Base-by-base conservation (phyloP, 306 rosid genomes). In the Quercus agrifolia region DNA sequence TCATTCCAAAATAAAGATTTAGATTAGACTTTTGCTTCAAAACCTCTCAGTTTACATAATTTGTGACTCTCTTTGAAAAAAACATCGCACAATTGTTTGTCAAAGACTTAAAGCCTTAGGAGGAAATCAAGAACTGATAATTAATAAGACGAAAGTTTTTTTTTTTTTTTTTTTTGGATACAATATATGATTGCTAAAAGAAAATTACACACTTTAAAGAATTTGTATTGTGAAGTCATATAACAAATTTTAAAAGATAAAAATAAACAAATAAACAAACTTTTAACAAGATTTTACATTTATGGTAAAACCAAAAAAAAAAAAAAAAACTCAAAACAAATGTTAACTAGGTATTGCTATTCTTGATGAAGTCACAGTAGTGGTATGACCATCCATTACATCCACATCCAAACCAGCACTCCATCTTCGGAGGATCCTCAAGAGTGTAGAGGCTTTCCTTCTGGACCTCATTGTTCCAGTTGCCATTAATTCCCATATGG, bases 401-500 rank as follows among this genome's bases (percentile, higher is more conserved):
- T 31, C 85, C 4, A 71, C 79, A 11, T 87, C 91, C 75, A 96
- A 74, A 4, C 94, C 98, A 2, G 96, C 99, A 15, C 94, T 93
- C 99, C 99, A 93, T 71, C 96, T 84, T 44, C 99, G 80, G 5
- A 96, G 71, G 28, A 90, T 87, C 80, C 97, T 87, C 87, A 96
- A 81, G 55, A 96, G 75, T n/a, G 93, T 85, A 4, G 94, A 94
- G 0, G 98, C 99, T 74, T 95, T 95, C 71, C 97, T 87, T 74
- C 90, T 88, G 13, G 87, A 96, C 64, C 99, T 87, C 14, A 79
- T 28, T 3, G 90, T 88, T 31, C 98, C 98, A 23, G 82, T 82
- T 44, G 92, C 97, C 98, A 96, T 93, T 55, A 89, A 74, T 49
- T 91, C 98, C 99, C 99, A 96, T 41, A 87, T 80, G 1, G 91